phyloP scores from a whole-genome alignment of 163 green algal genomes.

The Volvox carteri region DNA sequence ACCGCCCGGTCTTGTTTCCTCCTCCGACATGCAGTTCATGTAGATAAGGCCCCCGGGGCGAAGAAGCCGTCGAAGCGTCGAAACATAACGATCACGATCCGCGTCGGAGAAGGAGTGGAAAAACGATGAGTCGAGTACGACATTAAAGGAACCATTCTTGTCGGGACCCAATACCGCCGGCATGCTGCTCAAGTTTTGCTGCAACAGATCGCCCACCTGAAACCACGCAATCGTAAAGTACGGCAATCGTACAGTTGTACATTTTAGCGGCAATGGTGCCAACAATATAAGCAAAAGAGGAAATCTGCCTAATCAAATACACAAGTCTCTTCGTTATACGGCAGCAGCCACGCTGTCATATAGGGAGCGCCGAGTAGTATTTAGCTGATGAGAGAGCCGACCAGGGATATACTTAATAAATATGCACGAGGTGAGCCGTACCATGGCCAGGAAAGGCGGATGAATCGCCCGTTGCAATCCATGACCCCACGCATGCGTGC shows the following conservation, averaged over 20 bases:
- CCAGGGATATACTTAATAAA: not conserved
- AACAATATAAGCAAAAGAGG: too few species aligned
- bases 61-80: conserved; percentile 24
- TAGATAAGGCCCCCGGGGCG: conserved; percentile 10
- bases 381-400: too few species aligned
- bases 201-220: conserved; percentile 11
- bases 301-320: too few species aligned
- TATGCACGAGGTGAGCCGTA: not conserved
- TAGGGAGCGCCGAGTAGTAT: too few species aligned
- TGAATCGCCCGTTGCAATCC: too few species aligned
- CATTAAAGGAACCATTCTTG: not conserved
- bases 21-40: conserved; percentile 47
- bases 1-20: conserved; percentile 27
- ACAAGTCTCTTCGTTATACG: too few species aligned
- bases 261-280: too few species aligned
- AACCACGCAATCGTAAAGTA: too few species aligned
- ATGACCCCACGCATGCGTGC: too few species aligned
- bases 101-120: conserved; percentile 30
- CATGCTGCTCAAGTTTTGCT: not conserved
- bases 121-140: conserved; percentile 33
- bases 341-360: too few species aligned
- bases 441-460: too few species aligned
- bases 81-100: not conserved
- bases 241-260: too few species aligned
- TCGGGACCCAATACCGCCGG: not conserved